phyloP scores from a whole-genome alignment of 345 rosid species.

The Citrus sinensis region DNA sequence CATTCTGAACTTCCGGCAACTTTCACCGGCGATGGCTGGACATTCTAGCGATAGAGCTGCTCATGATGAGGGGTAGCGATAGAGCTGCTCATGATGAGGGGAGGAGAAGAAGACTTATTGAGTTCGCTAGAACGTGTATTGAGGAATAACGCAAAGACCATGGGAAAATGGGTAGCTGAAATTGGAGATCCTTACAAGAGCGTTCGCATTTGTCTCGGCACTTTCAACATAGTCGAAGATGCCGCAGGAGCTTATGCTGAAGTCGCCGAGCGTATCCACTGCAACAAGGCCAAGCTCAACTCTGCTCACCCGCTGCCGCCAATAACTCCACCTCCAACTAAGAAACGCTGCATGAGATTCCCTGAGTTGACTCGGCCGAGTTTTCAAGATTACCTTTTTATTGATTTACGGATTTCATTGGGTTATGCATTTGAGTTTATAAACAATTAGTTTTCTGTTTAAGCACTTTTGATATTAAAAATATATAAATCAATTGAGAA shows the following conservation, averaged over 20 bases:
- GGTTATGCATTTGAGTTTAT: too few species aligned
- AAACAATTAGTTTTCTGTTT: too few species aligned
- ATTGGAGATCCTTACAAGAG: constrained; percentile 74
- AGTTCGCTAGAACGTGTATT: constrained; percentile 62
- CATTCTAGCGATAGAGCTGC: neutral
- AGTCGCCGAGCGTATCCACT: constrained; percentile 86
- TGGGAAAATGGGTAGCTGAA: too few species aligned
- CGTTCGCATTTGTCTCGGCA: constrained; percentile 85
- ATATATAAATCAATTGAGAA: too few species aligned
- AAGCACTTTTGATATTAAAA: too few species aligned
- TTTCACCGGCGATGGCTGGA: neutral
- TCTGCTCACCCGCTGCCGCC: too few species aligned
- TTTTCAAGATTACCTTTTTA: neutral
- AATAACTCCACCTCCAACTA: too few species aligned
- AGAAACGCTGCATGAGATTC: too few species aligned
- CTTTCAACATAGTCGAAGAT: constrained; percentile 74
- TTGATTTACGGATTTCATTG: too few species aligned
- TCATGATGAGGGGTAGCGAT: neutral
- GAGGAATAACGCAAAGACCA: constrained; percentile 23
- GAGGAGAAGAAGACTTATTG: constrained; percentile 23
- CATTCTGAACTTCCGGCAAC: too few species aligned
- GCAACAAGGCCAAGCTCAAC: constrained; percentile 90
- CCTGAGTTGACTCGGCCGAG: constrained; percentile 31
- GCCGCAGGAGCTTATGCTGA: constrained; percentile 80
- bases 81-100: constrained; percentile 6